A percentile compares a stretch with the other conserved stretches of the same genome.
These are phyloP conservation scores for Chytriomyces confervae DNA, from an alignment of 192 early-diverging fungal genomes.

Conservation along the genomic window DNA sequence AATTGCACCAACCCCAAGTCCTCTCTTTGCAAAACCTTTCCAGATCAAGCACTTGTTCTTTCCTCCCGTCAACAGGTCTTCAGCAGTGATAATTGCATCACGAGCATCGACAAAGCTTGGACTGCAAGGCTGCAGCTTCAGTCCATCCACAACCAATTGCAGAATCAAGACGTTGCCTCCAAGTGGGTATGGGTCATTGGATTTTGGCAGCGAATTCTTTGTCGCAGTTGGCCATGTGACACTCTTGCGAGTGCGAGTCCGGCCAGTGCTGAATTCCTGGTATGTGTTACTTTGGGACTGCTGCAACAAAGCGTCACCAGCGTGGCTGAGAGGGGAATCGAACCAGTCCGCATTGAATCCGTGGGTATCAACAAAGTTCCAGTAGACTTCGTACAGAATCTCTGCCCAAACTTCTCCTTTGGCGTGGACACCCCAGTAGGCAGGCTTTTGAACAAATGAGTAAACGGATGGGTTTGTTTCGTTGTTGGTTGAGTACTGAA, in stretches of 20 bases:
- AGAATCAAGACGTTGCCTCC: conserved; percentile 56
- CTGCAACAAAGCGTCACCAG: not conserved
- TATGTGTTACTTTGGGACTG: conserved; percentile 15
- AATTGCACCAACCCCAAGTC: conserved; percentile 77
- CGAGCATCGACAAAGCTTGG: conserved; percentile 62
- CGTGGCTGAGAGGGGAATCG: conserved; percentile 28
- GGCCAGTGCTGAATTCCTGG: conserved; percentile 46
- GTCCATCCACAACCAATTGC: conserved; percentile 58
- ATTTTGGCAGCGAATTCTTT: not conserved
- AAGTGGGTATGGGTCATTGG: conserved; percentile 9
- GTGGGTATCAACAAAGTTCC: conserved; percentile 62
- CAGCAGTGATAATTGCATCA: conserved; percentile 58
- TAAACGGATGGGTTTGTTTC: conserved; percentile 83
- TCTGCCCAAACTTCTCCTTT: conserved; percentile 94
- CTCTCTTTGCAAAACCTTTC: conserved; percentile 82
- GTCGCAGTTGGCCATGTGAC: not conserved
- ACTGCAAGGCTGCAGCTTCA: conserved; percentile 61
- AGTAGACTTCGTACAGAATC: conserved; percentile 82
- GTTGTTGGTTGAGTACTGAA: conserved; percentile 82
- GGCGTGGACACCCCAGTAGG: conserved; percentile 91
- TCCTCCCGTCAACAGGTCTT: conserved; percentile 48
- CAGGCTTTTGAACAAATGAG: conserved; percentile 73
- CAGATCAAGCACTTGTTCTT: conserved; percentile 55
- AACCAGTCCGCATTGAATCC: conserved; percentile 60
- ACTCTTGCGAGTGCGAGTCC: not conserved